phyloP scores from a whole-genome alignment of 2,329 filamentous ascomycete species.

The Myriosclerotinia duriaeana region DNA sequence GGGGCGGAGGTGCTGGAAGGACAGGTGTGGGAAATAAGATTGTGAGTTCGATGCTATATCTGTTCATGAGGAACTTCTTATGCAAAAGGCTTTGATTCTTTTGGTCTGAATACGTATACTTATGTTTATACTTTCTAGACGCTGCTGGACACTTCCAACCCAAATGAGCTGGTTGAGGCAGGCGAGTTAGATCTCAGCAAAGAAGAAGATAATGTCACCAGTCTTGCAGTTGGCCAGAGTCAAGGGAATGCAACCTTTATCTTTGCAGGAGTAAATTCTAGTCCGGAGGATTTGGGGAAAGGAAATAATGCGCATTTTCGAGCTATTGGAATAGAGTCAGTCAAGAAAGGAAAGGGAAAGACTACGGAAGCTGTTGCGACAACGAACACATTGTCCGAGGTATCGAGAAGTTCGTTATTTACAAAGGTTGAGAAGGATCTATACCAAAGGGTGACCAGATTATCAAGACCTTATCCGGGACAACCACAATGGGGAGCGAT shows the following conservation, averaged over 20 bases:
- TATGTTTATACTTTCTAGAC: conserved; percentile 34
- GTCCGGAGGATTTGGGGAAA: conserved; percentile 65
- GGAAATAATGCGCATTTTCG: conserved; percentile 84
- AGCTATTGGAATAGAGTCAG: conserved; percentile 61
- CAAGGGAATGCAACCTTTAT: conserved; percentile 56
- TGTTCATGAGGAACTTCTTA: neutral
- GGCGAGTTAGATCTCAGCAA: conserved; percentile 76
- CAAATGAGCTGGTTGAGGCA: conserved; percentile 53
- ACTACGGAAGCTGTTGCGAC: conserved; percentile 41
- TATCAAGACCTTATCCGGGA: conserved; percentile 52
- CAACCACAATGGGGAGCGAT: conserved; percentile 70
- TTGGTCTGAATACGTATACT: conserved; percentile 9
- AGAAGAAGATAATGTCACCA: conserved; percentile 87
- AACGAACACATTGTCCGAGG: conserved; percentile 49
- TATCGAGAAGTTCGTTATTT: conserved; percentile 55
- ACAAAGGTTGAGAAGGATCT: conserved; percentile 49
- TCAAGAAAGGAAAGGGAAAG: conserved; percentile 33
- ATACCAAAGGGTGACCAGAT: conserved; percentile 60
- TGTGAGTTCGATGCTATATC: conserved; percentile 50
- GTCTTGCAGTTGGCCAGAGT: conserved; percentile 67
- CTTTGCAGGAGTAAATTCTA: conserved; percentile 83
- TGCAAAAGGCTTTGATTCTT: neutral
- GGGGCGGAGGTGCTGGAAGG: conserved; percentile 79
- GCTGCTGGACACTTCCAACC: conserved; percentile 38
- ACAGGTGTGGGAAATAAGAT: conserved; percentile 87